These are phyloP conservation scores for Sporothrix luriei DNA, from an alignment of 2,329 filamentous ascomycete species.

Conservation along the genomic window DNA sequence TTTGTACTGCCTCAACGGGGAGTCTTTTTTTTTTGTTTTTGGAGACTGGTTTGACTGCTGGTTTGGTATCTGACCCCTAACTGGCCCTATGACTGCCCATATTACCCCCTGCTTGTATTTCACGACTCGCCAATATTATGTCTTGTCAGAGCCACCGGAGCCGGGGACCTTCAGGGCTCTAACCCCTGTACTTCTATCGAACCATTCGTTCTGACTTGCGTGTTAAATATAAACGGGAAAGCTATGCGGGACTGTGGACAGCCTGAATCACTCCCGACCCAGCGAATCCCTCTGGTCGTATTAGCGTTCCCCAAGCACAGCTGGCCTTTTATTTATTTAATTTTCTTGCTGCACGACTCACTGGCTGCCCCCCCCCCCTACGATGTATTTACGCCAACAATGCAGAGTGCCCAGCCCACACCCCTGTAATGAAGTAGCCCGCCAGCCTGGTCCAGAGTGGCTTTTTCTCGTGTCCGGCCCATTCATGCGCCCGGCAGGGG, in stretches of 20 bases:
- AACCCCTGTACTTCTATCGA: not conserved
- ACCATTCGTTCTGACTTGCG: not conserved
- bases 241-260: not conserved
- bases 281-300: not conserved
- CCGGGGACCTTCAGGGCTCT: conserved; percentile 1
- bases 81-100: not conserved
- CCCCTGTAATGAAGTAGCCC: conserved; percentile 3
- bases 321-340: not conserved
- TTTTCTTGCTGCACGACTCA: not conserved
- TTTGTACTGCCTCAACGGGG: too few relatives aligned
- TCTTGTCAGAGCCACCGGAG: not conserved
- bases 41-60: not conserved
- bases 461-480: conserved; percentile 8
- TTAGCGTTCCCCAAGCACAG: not conserved
- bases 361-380: not conserved
- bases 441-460: not conserved
- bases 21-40: not conserved
- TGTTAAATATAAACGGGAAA: conserved; percentile 27
- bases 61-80: too few relatives aligned
- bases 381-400: not conserved
- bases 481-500: conserved; percentile 20
- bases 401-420: conserved; percentile 1
- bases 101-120: conserved; percentile 4
- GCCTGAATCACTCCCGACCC: not conserved
- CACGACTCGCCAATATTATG: not conserved